Evolutionary conservation across 371 early-diverging fungal genomes (phyloP).

Genomic region (Saksenaea vasiformis): DNA sequence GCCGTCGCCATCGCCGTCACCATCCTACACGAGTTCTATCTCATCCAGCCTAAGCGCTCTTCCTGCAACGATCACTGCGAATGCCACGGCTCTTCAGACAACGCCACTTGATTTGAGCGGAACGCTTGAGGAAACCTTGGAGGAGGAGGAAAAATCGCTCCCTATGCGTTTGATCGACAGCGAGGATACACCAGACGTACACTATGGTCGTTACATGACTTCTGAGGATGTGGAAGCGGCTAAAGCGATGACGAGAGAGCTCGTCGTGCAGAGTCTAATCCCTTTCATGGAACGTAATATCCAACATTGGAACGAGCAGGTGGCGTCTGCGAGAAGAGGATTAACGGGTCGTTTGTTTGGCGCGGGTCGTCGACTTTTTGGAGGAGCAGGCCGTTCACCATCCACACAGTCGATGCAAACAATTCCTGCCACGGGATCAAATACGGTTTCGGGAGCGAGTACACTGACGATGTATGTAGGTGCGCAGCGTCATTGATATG

Average conservation of each 20-base stretch:
- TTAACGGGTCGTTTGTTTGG: conserved; percentile 88
- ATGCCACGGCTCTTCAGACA: conserved; percentile 7
- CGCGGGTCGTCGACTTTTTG: conserved; percentile 83
- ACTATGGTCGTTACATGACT: conserved; percentile 61
- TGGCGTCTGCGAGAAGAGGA: conserved; percentile 86
- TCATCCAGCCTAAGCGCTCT: conserved; percentile 16
- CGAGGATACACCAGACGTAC: conserved; percentile 9
- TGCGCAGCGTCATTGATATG: not conserved
- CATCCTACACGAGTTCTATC: conserved; percentile 21
- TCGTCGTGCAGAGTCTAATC: conserved; percentile 76
- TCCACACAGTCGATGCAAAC: conserved; percentile 41
- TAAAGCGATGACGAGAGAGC: conserved; percentile 58
- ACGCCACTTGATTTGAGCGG: conserved; percentile 15
- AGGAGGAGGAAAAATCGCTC: not conserved
- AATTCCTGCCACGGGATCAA: conserved; percentile 37
- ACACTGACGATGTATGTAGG: conserved; percentile 37
- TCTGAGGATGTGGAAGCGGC: conserved; percentile 55
- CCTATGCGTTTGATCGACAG: not conserved
- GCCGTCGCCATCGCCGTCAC: not conserved
- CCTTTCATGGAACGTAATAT: conserved; percentile 91
- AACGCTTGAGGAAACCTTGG: conserved; percentile 9
- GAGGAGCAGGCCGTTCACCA: conserved; percentile 43
- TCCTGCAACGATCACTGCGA: not conserved
- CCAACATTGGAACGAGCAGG: conserved; percentile 90
- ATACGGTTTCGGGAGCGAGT: conserved; percentile 36